Base-by-base conservation (phyloP, 2,329 filamentous ascomycete genomes). In the Dothidotthia symphoricarpi region DNA sequence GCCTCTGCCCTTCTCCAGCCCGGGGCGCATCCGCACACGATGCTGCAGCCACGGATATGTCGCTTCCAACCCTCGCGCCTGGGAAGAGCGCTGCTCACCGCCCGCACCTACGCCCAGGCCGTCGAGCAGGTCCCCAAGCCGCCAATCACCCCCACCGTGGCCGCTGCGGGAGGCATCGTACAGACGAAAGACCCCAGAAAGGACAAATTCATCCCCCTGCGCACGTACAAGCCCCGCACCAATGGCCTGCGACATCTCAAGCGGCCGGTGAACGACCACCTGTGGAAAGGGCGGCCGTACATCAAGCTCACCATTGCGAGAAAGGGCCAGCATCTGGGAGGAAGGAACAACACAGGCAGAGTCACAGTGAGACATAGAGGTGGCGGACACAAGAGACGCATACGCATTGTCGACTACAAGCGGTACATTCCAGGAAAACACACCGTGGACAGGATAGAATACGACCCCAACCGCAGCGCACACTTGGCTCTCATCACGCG, bases 181-280 rank as follows among this genome's bases (percentile, higher is more conserved):
- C 52, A 55, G 28, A 30, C 49, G 30, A 51, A 59, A 31, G 55
- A 58, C 30, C 44, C 59, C 6, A 54, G 62, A 4, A 60, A 55
- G 26, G 62, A 67, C 14, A 48, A 56, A 28, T 65, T 64, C 45
- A 68, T 73, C 44, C 65, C 69, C 22, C 66, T 97, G 67, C 83
- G 88, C 57, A 93, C 86, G 36, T 98, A 96, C 69, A 97, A 87
- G 67, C 93, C 93, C 24, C 83, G 88, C 57, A 96, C 93, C 1
- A 91, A 91, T 10, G 93, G 93, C 77, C 69, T 95, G 42, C 83
- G 93, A 59, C 93, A 98, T 78, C 75, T 98, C 51, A 86, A 85
- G 67, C 81, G 93, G 28, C 89, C 93, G 11, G 84, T 96, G 69
- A 97, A 97, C 69, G 89, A 96, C 60, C 93, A 98, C 68, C 74